Percentiles rank a stretch among this genome's conserved stretches.
phyloP scores from a whole-genome alignment of 108 stramenopile genomes.

The Pseudonitzschia multistriata region DNA sequence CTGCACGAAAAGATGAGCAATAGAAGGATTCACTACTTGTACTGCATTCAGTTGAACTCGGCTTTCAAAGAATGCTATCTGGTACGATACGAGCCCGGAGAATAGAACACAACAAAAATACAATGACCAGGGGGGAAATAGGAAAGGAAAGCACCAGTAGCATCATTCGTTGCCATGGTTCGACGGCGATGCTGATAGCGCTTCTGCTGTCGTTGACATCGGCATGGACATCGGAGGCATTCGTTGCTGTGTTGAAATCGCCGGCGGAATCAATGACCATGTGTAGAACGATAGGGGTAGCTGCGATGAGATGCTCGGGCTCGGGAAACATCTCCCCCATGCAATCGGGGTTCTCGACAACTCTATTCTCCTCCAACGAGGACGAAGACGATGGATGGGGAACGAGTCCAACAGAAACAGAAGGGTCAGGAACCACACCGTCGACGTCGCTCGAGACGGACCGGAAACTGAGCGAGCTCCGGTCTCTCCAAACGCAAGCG shows the following conservation, averaged over 20 bases:
- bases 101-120: no score
- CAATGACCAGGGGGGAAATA: no score
- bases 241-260: not conserved
- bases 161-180: not conserved
- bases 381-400: slow-evolving; percentile 28
- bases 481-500: not conserved
- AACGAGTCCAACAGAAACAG: not conserved
- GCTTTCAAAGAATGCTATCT: no score
- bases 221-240: not conserved
- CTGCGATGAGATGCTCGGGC: no score
- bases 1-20: no score
- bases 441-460: not conserved
- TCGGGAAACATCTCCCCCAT: no score
- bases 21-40: no score
- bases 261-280: not conserved
- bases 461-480: slow-evolving; percentile 7
- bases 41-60: no score
- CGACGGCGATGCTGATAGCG: no score
- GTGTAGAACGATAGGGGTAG: no score
- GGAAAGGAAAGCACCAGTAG: not conserved
- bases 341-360: not conserved
- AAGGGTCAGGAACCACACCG: not conserved
- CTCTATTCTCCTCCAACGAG: not conserved
- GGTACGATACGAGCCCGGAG: no score
- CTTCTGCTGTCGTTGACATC: not conserved